Base-by-base conservation (phyloP, 257 asterid species). In the Salvia rosmarinus region DNA sequence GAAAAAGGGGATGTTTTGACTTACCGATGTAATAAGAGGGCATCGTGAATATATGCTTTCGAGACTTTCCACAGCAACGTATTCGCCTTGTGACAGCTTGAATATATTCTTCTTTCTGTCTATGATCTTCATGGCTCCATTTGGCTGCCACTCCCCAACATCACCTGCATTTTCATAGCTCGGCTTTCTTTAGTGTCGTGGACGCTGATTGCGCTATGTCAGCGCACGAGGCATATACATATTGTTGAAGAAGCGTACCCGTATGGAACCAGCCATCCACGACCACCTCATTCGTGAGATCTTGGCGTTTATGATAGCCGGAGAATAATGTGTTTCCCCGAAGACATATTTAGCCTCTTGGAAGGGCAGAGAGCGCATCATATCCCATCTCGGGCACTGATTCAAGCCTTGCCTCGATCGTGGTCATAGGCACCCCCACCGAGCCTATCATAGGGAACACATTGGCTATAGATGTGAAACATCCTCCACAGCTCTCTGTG, bases 231-330 rank as follows among this genome's bases (percentile, higher is more conserved):
- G 17, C 2, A 19, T 64, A 32, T 43, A 19, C 44, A 30, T 43
- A 17, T 70, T 9, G 11, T 30, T 9, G 42, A 21, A 21, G 51
- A 65, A 35, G 52, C 4, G 75, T 84, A 89, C 98, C 98, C 7
- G 98, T 90, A 68, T 90, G 98, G 72, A 94, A 94, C 97, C 98
- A 94, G 40, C 98, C 98, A 72, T 90, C 96, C 3, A 89, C 88
- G 23, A 85, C 28, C 16, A 84, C 96, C 14, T 84, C 86, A 39
- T 78, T 56, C 0, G 95, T 87, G 39, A 94, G 97, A 70, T 94
- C 98, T 32, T 72, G 87, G n/a, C 97, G 91, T 82, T 87, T 94
- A 68, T 90, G 78, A 79, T 94, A 94, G 57, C 97, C 96, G 5
- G 91, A 87, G 81, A 91, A 91, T 74, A 94, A 75, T 34, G 96